Conservation (phyloP, 345 rosid genomes). For the Citrus reticulata region DNA sequence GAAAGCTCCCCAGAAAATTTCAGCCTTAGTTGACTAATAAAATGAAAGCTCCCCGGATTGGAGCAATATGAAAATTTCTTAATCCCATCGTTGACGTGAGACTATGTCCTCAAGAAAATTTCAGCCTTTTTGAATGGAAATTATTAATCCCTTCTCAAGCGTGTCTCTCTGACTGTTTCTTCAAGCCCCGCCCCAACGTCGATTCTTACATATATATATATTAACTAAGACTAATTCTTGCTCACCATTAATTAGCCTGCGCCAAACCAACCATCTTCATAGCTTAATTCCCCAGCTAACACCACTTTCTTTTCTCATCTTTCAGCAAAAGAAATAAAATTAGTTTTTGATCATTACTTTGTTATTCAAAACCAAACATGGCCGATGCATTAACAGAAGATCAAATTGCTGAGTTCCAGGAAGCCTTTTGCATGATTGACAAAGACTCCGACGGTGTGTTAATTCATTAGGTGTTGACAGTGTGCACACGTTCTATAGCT, state of each 20-base stretch:
- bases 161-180: conserved; percentile 18
- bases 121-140: conserved; percentile 17
- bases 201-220: too few relatives aligned
- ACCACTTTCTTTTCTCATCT: too few relatives aligned
- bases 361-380: conserved; percentile 20
- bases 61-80: background rate
- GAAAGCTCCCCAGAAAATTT: background rate
- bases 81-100: background rate
- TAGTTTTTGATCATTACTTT: too few relatives aligned
- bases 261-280: too few relatives aligned
- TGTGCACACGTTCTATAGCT: too few relatives aligned
- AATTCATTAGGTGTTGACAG: too few relatives aligned
- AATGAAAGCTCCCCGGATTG: background rate
- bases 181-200: too few relatives aligned
- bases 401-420: conserved; percentile 48
- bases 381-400: conserved; percentile 40
- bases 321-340: too few relatives aligned
- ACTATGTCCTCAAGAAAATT: background rate
- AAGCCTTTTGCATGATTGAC: conserved; percentile 54
- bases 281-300: too few relatives aligned
- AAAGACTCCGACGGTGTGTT: conserved; percentile 46
- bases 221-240: too few relatives aligned
- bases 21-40: background rate
- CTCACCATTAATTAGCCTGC: too few relatives aligned
- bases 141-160: background rate